Base-by-base conservation (phyloP, 2,329 filamentous ascomycete genomes). In the Stagonosporopsis cucurbitacearum region DNA sequence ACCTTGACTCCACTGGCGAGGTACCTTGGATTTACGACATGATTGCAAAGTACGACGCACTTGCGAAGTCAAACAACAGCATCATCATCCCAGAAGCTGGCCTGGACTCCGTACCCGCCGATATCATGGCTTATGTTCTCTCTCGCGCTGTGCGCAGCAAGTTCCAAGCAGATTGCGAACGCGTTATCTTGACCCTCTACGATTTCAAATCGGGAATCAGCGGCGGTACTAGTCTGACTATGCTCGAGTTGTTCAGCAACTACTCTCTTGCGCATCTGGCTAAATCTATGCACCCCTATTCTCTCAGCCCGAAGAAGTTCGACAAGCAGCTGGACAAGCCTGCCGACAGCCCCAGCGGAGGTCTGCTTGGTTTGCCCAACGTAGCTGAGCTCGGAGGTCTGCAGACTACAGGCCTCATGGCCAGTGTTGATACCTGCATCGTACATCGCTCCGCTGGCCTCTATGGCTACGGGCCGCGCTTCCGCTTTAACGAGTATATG, bases 1-100 rank as follows among this genome's bases (percentile, higher is more conserved):
- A 89, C 65, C 73, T 89, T 50, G 87, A 89, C 69, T 83, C 82
- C 43, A 88, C 86, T 5, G 87, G 86, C 43, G 86, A 89, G 69
- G 80, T 83, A 0, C 84, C 85, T 2, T 89, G 86, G 86, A 79
- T 87, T 35, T 81, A 81, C 59, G 80, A 85, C 42, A 86, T 88
- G 76, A 80, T 88, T 52, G 72, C 81, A 19, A 84, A 86, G 64
- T 88, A 87, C 65, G 81, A 88, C 59, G 79, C 81, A 8, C 80
- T 77, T 1, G 87, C 87, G 6, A 84, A 86, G 65, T 73, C 77
- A 43, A 88, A 81, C 57, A 82, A 82, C 25, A 84, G 86, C 50
- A 85, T 89, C 72, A 81, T 86, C 66, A 74, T 88, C 42, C 84
- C 84, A 0, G 82, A 84, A 50, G 81, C 81, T 59, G 86, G 86